These are phyloP conservation scores for Pyricularia sp. DNA, from an alignment of 2,329 filamentous ascomycete genomes.

Conservation along the genomic window DNA sequence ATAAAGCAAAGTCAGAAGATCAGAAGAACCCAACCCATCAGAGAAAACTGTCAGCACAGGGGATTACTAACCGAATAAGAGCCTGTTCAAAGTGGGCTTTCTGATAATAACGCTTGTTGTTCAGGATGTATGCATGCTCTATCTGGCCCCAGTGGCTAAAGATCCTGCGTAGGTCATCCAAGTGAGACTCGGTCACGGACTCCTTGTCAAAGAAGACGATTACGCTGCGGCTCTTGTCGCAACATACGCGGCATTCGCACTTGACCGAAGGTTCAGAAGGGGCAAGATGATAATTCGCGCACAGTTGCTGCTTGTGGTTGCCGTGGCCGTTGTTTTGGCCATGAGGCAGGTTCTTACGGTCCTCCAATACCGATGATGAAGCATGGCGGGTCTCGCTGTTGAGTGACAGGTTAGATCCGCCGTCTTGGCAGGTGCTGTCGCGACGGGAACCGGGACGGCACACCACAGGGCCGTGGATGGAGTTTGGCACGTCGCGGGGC, in stretches of 20 bases:
- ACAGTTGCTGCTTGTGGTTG: background rate
- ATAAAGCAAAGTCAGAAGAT: too few species aligned
- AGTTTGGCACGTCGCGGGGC: background rate
- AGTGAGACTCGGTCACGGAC: background rate
- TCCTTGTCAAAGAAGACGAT: background rate
- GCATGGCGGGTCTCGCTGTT: background rate
- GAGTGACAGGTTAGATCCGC: background rate
- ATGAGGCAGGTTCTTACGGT: background rate
- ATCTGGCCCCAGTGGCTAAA: background rate
- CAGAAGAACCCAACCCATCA: background rate
- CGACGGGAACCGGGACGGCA: background rate
- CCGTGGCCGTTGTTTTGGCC: background rate
- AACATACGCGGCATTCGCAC: background rate
- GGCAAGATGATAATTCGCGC: background rate
- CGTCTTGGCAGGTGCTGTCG: background rate
- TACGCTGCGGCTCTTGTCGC: conserved; percentile 1
- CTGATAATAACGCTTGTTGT: background rate
- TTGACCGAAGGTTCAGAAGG: background rate
- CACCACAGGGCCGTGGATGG: background rate
- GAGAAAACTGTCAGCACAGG: background rate
- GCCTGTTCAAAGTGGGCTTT: background rate
- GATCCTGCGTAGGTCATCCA: background rate
- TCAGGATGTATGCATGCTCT: background rate
- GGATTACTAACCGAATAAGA: background rate
- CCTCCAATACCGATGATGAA: background rate